Percentiles rank a stretch among this genome's conserved stretches.
phyloP scores from a whole-genome alignment of 306 rosid species.

The Quercus alba region DNA sequence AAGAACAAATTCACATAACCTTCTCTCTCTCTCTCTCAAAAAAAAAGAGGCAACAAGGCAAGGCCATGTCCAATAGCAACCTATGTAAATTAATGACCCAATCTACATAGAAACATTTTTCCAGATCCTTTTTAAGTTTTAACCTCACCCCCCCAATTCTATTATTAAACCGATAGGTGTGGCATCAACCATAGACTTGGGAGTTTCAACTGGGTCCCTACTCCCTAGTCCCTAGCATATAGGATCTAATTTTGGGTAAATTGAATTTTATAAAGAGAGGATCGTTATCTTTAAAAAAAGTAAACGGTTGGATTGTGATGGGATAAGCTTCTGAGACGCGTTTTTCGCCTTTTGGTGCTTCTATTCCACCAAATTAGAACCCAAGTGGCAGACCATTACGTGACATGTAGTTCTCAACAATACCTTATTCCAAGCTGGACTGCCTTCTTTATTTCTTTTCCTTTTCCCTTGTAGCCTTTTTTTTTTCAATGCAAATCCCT shows the following conservation, averaged over 20 bases:
- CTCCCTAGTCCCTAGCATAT: no score
- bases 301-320: constrained; percentile 9
- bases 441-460: neutral
- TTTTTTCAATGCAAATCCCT: neutral
- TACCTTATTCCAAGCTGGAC: neutral
- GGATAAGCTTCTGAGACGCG: constrained; percentile 25
- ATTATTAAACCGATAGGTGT: no score
- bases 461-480: neutral
- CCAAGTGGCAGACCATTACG: constrained; percentile 24
- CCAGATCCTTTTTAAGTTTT: no score
- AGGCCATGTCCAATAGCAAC: no score
- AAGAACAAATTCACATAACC: no score
- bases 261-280: neutral
- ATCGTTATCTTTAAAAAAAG: neutral
- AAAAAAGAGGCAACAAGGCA: no score
- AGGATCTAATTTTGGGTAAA: neutral
- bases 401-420: neutral
- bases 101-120: no score
- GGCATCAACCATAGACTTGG: no score
- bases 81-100: no score
- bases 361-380: constrained; percentile 3
- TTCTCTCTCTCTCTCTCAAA: no score
- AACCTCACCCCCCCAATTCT: no score
- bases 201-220: neutral
- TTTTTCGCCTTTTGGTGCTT: constrained; percentile 20